These are phyloP conservation scores for Carpinus viminea DNA, from an alignment of 306 rosid species.

Conservation along the genomic window DNA sequence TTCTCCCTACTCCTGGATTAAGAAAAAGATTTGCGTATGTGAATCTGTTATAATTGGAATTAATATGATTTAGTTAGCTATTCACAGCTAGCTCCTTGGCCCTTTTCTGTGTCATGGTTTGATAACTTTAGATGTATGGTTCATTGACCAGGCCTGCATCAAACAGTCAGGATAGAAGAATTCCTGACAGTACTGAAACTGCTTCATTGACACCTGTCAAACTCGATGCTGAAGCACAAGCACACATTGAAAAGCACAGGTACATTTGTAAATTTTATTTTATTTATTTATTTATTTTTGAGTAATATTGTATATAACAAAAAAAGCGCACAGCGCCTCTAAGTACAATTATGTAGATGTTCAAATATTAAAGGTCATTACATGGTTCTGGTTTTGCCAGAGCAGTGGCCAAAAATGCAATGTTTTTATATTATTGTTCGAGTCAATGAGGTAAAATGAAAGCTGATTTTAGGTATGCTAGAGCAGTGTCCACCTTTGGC, in stretches of 20 bases:
- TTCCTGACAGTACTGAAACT: conserved; percentile 41
- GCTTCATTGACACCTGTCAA: conserved; percentile 60
- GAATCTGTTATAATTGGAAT: conserved; percentile 10
- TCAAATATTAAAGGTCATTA: background rate
- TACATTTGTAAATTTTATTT: conserved; percentile 14
- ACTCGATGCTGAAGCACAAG: conserved; percentile 69
- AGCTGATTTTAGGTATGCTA: no score
- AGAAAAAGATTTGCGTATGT: conserved; percentile 81
- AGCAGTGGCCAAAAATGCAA: no score
- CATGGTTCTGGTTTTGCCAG: background rate
- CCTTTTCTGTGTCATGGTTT: conserved; percentile 18
- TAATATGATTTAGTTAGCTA: background rate
- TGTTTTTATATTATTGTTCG: no score
- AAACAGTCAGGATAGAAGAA: conserved; percentile 49
- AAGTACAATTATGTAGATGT: background rate
- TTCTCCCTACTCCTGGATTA: conserved; percentile 58
- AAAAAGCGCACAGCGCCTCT: no score
- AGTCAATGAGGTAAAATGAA: no score
- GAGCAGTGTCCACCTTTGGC: no score
- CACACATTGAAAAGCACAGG: conserved; percentile 86
- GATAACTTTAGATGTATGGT: conserved; percentile 32
- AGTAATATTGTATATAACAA: no score
- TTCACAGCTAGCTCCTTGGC: background rate
- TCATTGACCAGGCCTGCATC: conserved; percentile 54
- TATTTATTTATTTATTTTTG: background rate